Percentiles rank a stretch among this genome's conserved stretches.
Evolutionary conservation across 768 basidiomycete species (phyloP).

Genomic region (Kwoniella sp.): DNA sequence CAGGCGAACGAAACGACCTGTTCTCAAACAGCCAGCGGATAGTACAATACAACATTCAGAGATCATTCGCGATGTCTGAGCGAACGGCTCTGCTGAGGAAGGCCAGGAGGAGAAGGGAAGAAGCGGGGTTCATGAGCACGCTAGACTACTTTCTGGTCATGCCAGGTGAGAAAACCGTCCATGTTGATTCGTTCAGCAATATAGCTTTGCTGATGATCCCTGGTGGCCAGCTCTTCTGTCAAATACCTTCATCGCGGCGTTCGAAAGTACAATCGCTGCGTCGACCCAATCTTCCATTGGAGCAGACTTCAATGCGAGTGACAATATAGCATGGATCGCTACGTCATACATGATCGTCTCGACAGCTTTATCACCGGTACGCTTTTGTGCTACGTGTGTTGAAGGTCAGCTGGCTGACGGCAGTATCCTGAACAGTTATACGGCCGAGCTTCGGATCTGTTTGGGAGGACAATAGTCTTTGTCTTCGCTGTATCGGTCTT

Average conservation of each 20-base stretch:
- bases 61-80: constrained; percentile 21
- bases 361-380: constrained; percentile 29
- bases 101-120: constrained; percentile 19
- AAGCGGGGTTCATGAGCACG: constrained; percentile 16
- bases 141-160: constrained; percentile 21
- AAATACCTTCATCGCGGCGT: constrained; percentile 29
- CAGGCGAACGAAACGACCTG: too few relatives aligned
- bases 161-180: constrained; percentile 16
- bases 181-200: neutral
- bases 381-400: too few relatives aligned
- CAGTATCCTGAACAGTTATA: too few relatives aligned
- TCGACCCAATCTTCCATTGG: constrained; percentile 31
- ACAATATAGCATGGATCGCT: constrained; percentile 31
- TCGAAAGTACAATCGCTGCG: constrained; percentile 32
- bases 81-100: constrained; percentile 16
- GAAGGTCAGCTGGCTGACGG: too few relatives aligned
- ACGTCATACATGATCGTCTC: constrained; percentile 30
- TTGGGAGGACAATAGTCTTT: constrained; percentile 25
- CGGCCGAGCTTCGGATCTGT: constrained; percentile 28
- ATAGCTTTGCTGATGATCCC: neutral
- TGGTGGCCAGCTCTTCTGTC: constrained; percentile 15
- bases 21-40: neutral
- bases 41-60: neutral
- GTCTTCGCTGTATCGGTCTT: constrained; percentile 26
- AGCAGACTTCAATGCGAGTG: constrained; percentile 22